Evolutionary conservation across 2,329 filamentous ascomycete genomes (phyloP).

Genomic region (Cercospora zeina): DNA sequence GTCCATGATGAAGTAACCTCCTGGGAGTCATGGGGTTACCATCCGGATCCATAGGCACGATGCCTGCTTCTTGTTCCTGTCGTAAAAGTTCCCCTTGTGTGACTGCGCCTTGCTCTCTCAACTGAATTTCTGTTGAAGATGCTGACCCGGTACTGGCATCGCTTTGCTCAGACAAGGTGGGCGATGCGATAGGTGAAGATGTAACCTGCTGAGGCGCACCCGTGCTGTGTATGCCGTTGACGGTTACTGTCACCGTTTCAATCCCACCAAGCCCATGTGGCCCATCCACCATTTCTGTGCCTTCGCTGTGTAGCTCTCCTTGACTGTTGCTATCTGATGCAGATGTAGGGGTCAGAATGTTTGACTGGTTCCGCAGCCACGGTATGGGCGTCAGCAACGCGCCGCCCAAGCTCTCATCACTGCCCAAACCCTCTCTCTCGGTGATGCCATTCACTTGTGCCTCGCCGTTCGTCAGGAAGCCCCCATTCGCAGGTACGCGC

Average conservation of each 20-base stretch:
- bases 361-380: constrained; percentile 61
- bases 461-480: constrained; percentile 54
- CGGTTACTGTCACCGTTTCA: constrained; percentile 75
- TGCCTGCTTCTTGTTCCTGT: constrained; percentile 81
- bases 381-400: constrained; percentile 91
- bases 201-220: constrained; percentile 28
- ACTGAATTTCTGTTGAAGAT: constrained; percentile 37
- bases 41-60: constrained; percentile 58
- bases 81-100: constrained; percentile 82
- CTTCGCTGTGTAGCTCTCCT: constrained; percentile 66
- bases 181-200: constrained; percentile 32
- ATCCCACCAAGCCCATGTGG: constrained; percentile 76
- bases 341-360: constrained; percentile 19
- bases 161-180: constrained; percentile 38
- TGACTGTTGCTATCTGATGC: constrained; percentile 35
- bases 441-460: constrained; percentile 62
- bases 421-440: constrained; percentile 61
- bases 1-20: constrained; percentile 30
- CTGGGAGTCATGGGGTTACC: constrained; percentile 37
- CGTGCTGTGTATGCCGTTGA: constrained; percentile 59
- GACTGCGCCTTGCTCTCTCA: constrained; percentile 55
- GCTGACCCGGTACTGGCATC: constrained; percentile 42
- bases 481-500: constrained; percentile 46
- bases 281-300: constrained; percentile 76
- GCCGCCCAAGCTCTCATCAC: constrained; percentile 85